Evolutionary conservation across 2,329 filamentous ascomycete genomes (phyloP).

Genomic region (Trichoderma koningiopsis): DNA sequence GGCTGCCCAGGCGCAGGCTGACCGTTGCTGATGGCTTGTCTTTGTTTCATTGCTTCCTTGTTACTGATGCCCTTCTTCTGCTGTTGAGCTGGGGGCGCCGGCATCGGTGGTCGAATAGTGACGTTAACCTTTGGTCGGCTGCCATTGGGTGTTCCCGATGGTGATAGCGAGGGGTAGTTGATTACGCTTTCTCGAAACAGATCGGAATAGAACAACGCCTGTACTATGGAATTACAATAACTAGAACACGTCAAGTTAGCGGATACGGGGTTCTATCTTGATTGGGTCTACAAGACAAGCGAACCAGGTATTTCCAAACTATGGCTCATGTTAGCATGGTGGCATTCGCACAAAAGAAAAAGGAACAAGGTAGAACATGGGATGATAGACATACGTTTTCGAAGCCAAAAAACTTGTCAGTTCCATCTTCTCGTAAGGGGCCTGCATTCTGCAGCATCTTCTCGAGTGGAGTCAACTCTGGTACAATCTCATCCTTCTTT

Average conservation of each 20-base stretch:
- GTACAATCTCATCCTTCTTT: conserved; percentile 60
- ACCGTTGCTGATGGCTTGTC: conserved; percentile 56
- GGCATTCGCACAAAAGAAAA: conserved; percentile 18
- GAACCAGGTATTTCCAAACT: conserved; percentile 99
- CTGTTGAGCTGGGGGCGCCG: conserved; percentile 44
- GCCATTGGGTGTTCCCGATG: conserved; percentile 69
- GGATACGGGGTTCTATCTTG: not conserved
- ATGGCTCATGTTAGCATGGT: conserved; percentile 42
- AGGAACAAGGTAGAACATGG: not conserved
- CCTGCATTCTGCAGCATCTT: conserved; percentile 83
- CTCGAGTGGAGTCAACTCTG: conserved; percentile 64
- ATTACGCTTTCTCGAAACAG: conserved; percentile 93
- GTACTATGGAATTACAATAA: conserved; percentile 98
- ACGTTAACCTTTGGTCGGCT: conserved; percentile 58
- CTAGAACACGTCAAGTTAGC: conserved; percentile 49
- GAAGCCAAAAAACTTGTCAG: conserved; percentile 97
- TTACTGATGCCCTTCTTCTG: conserved; percentile 56
- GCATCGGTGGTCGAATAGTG: conserved; percentile 60
- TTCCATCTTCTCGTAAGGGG: conserved; percentile 80
- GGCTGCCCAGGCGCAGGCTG: conserved; percentile 57
- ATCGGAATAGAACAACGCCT: conserved; percentile 94
- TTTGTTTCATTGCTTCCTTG: conserved; percentile 59
- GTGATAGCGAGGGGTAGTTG: conserved; percentile 77
- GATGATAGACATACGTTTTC: conserved; percentile 76
- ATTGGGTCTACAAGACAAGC: conserved; percentile 29